Evolutionary conservation across 1,139 yeast species (phyloP).

Genomic region (Insectozyma bohioensis): DNA sequence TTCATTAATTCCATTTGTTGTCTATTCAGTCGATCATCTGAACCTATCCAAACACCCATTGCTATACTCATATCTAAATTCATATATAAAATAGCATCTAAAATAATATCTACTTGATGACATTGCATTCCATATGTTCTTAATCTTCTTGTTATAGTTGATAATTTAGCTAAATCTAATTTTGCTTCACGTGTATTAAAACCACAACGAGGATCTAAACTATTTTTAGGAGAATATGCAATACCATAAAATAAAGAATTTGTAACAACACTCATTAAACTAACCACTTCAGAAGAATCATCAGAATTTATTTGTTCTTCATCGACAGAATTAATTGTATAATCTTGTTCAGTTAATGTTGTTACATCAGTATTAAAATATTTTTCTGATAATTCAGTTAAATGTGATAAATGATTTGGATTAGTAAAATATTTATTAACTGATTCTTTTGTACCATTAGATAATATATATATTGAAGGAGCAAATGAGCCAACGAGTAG

Average conservation of each 20-base stretch:
- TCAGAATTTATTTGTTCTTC: slow-evolving; percentile 8
- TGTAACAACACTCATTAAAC: slow-evolving; percentile 28
- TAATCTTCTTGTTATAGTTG: slow-evolving; percentile 57
- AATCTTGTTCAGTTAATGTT: too few species aligned
- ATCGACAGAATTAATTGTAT: neutral
- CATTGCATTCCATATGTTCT: slow-evolving; percentile 68
- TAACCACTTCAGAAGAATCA: slow-evolving; percentile 24
- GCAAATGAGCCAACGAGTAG: slow-evolving; percentile 21
- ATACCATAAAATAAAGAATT: slow-evolving; percentile 51
- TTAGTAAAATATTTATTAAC: slow-evolving; percentile 20
- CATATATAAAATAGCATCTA: slow-evolving; percentile 53
- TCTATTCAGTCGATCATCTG: slow-evolving; percentile 36
- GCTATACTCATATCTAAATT: slow-evolving; percentile 56
- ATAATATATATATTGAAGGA: slow-evolving; percentile 21
- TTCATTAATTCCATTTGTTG: slow-evolving; percentile 47
- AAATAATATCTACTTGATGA: slow-evolving; percentile 50
- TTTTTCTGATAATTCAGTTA: slow-evolving; percentile 10
- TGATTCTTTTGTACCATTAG: slow-evolving; percentile 21
- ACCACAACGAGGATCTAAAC: slow-evolving; percentile 54
- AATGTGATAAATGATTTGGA: slow-evolving; percentile 9
- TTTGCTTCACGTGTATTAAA: slow-evolving; percentile 46
- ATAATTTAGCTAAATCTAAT: slow-evolving; percentile 54
- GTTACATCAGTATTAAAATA: too few species aligned
- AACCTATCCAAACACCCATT: slow-evolving; percentile 65
- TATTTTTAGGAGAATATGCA: slow-evolving; percentile 58